A percentile compares a stretch with the other conserved stretches of the same genome.
Evolutionary conservation across 108 stramenopile species (phyloP).

Genomic region (Aurantiochytrium sp.): DNA sequence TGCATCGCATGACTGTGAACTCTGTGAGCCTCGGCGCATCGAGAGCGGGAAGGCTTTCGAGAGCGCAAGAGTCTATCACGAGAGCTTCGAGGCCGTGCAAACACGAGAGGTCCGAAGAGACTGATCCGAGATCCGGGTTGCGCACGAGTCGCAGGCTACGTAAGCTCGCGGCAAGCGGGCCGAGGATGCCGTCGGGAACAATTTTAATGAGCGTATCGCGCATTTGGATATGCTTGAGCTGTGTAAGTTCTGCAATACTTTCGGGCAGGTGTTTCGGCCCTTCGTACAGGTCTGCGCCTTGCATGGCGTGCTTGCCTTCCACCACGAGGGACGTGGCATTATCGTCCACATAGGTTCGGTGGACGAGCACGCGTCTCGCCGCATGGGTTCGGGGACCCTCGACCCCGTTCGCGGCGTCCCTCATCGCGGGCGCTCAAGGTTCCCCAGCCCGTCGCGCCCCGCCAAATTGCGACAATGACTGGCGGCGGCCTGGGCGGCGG

Average conservation of each 20-base stretch:
- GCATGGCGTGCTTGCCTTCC: background rate
- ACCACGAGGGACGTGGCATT: background rate
- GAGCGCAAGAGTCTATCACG: background rate
- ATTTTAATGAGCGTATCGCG: background rate
- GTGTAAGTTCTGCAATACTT: background rate
- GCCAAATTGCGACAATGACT: background rate
- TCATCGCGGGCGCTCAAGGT: background rate
- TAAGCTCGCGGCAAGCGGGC: background rate
- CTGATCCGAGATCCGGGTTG: background rate
- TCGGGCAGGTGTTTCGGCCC: background rate
- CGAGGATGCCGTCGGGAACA: background rate
- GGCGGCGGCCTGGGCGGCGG: background rate
- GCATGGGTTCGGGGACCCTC: background rate
- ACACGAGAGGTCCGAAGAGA: background rate
- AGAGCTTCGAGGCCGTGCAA: background rate
- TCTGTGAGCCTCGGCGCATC: background rate
- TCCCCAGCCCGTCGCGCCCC: background rate
- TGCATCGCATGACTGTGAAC: background rate
- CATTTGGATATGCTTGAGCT: background rate
- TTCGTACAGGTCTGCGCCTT: background rate
- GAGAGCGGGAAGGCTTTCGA: background rate
- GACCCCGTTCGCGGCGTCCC: background rate
- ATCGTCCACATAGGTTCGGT: background rate
- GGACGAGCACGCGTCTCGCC: background rate
- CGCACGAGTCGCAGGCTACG: background rate